These are phyloP conservation scores for Irpex sp. DNA, from an alignment of 1,284 basidiomycete species.

Conservation along the genomic window DNA sequence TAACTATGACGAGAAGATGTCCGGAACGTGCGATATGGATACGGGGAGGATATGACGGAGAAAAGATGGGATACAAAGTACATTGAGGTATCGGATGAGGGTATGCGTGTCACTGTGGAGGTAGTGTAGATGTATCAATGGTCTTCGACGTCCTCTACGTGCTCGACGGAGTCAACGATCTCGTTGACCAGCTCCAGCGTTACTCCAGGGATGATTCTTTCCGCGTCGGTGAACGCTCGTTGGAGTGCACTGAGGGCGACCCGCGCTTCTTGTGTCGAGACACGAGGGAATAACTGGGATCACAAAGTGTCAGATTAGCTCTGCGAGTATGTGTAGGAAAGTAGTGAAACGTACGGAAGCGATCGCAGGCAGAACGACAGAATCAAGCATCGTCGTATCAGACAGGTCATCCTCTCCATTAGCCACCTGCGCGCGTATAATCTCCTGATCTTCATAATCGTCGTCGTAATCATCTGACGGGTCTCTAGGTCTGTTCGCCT, in stretches of 20 bases:
- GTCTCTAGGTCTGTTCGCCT: slow-evolving; percentile 35
- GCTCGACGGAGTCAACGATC: slow-evolving; percentile 89
- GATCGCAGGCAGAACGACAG: slow-evolving; percentile 91
- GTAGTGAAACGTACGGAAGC: slow-evolving; percentile 58
- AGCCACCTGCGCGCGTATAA: slow-evolving; percentile 27
- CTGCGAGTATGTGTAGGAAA: slow-evolving; percentile 3
- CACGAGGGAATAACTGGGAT: slow-evolving; percentile 79
- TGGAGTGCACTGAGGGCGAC: slow-evolving; percentile 81
- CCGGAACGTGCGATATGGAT: slow-evolving; percentile 6
- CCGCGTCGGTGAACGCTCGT: slow-evolving; percentile 88
- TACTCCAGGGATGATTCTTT: slow-evolving; percentile 83
- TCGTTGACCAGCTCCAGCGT: slow-evolving; percentile 81
- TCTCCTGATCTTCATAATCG: slow-evolving; percentile 56
- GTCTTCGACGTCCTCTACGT: slow-evolving; percentile 59
- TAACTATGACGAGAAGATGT: slow-evolving; percentile 9
- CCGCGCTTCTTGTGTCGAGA: slow-evolving; percentile 84
- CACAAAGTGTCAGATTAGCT: slow-evolving; percentile 11
- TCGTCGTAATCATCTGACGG: slow-evolving; percentile 67
- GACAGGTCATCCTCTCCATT: slow-evolving; percentile 61
- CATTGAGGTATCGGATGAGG: slow-evolving; percentile 3
- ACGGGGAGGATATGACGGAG: neutral
- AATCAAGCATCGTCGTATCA: slow-evolving; percentile 88
- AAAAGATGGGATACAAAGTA: slow-evolving; percentile 2
- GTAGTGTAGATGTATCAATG: neutral
- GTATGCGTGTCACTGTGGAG: neutral